A percentile compares a stretch with the other conserved stretches of the same genome.
These are phyloP conservation scores for Hyaloscypha variabilis DNA, from an alignment of 495 filamentous ascomycete genomes.

Conservation along the genomic window DNA sequence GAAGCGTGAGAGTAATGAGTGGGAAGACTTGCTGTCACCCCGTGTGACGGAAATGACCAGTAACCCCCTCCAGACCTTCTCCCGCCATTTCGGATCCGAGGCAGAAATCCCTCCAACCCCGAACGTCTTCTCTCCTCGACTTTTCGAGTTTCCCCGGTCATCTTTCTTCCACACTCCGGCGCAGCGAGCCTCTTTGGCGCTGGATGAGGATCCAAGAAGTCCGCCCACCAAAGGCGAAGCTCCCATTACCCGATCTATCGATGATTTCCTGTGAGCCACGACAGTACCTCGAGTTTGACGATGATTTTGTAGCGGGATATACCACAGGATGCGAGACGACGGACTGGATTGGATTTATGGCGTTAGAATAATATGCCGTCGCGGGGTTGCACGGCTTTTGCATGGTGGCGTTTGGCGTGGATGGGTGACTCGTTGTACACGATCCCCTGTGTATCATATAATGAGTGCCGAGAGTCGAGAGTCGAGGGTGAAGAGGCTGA, in stretches of 20 bases:
- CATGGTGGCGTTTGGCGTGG: constrained; percentile 27
- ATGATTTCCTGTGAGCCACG: constrained; percentile 44
- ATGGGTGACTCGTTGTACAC: background rate
- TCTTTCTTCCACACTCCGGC: constrained; percentile 46
- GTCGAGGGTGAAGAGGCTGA: too few relatives aligned
- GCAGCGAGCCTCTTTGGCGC: constrained; percentile 27
- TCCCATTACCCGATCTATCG: constrained; percentile 69
- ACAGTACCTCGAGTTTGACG: constrained; percentile 5
- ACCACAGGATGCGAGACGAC: constrained; percentile 5
- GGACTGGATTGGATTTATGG: constrained; percentile 17
- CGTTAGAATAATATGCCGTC: constrained; percentile 19
- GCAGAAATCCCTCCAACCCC: constrained; percentile 23
- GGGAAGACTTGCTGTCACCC: constrained; percentile 50
- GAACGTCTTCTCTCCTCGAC: constrained; percentile 48
- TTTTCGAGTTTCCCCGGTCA: constrained; percentile 52
- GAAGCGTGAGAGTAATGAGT: constrained; percentile 14
- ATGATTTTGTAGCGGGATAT: constrained; percentile 10
- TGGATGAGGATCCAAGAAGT: constrained; percentile 60
- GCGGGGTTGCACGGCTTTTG: constrained; percentile 21
- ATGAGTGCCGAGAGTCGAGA: constrained; percentile 20
- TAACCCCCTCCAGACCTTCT: constrained; percentile 44
- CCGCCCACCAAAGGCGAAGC: constrained; percentile 65
- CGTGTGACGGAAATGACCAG: constrained; percentile 54
- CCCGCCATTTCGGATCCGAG: constrained; percentile 18
- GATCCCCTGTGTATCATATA: constrained; percentile 23